Evolutionary conservation across 2,329 filamentous ascomycete genomes (phyloP), one percentile per base, ranked within the genome.

Genomic region (Whalleya microplaca): DNA sequence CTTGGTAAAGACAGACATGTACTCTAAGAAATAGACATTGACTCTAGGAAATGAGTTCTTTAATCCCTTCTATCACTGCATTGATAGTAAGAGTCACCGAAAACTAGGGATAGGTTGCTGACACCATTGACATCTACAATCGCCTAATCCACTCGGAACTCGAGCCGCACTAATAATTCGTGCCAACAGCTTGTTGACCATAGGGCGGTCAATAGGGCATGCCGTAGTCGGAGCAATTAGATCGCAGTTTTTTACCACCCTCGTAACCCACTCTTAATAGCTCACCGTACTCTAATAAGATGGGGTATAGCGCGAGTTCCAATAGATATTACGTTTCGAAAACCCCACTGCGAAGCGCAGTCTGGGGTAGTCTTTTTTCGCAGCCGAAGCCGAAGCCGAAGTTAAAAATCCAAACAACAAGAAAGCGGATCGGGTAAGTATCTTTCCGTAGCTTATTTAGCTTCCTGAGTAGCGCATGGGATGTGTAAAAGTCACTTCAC

Each of bases 271-370:
- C 55, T 53, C 12, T 55, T 51, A 46, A 29, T 41, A 53, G 52
- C 45, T 61, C 45, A 48, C 56, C 58, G 42, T 44, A 48, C 40
- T 29, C 46, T 59, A 44, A 47, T 48, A 61, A 63, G 58, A 44
- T 58, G 60, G 57, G 57, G 60, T 63, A 58, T 50, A 41, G 47
- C 60, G 21, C 48, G 45, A 47, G 32, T 52, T 46, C 60, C 57
- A 57, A 60, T 60, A 46, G 42, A n/a, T 23, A 63, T 63, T 60
- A 60, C 60, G 55, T 63, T 55, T 53, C 45, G 29, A 51, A 60
- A 63, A 58, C 48, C 32, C 32, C 32, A 3, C 14, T 37, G 32
- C 8, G 3, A 14, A 37, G 5, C 32, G 14, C 7, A 37, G 23
- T 9, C 23, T 4, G 23, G 23, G 32, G 14, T 37, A 37, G 5